Conservation (phyloP, 2,329 filamentous ascomycete species). For the Fusarium haematococcum region DNA sequence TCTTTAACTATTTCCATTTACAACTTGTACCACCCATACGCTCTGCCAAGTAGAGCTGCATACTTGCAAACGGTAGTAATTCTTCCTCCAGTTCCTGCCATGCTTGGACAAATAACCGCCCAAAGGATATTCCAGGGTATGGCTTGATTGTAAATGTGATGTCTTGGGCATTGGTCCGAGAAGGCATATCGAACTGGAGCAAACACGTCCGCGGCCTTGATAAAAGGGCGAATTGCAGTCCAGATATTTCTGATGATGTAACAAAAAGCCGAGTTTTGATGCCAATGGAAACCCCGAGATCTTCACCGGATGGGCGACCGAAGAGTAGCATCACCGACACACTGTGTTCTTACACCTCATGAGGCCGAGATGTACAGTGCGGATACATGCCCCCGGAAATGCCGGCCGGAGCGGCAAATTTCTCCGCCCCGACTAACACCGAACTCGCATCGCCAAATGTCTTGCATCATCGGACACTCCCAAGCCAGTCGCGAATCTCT, state of each 20-base stretch:
- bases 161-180: not conserved
- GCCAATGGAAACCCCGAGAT: not conserved
- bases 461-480: conserved; percentile 45
- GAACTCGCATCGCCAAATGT: conserved; percentile 41
- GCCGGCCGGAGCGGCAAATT: conserved; percentile 47
- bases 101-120: not conserved
- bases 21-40: not conserved
- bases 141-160: not conserved
- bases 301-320: conserved; percentile 10
- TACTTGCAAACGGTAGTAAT: not conserved
- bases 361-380: not conserved
- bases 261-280: not conserved
- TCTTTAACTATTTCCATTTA: not conserved
- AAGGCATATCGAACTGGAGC: not conserved
- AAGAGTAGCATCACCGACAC: not conserved
- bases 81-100: not conserved
- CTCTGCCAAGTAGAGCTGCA: not conserved
- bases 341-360: not conserved
- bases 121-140: not conserved
- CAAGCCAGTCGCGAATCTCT: conserved; percentile 38
- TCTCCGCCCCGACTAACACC: conserved; percentile 53
- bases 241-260: not conserved
- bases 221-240: not conserved
- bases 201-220: not conserved
- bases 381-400: not conserved